These are phyloP conservation scores for Heritiera littoralis DNA, from an alignment of 345 rosid species.

Conservation along the genomic window DNA sequence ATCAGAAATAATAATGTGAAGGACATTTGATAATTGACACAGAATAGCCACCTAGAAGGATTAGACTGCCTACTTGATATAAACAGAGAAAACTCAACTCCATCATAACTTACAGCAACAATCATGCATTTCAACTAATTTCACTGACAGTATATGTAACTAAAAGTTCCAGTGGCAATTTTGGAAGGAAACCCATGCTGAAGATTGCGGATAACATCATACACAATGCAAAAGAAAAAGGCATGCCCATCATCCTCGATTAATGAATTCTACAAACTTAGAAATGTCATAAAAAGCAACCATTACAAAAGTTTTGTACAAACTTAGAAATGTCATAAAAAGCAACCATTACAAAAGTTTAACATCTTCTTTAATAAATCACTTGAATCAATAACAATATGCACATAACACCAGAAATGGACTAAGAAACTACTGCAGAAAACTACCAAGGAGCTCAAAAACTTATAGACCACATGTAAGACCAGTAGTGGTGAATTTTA, in stretches of 20 bases:
- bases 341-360: neutral
- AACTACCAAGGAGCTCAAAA: neutral
- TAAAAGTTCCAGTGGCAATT: neutral
- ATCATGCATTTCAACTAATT: neutral
- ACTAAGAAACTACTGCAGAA: neutral
- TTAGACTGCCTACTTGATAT: neutral
- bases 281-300: neutral
- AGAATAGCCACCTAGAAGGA: neutral
- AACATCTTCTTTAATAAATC: neutral
- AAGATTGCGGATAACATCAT: neutral
- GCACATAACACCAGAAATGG: neutral
- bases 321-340: neutral
- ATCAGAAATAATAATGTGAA: neutral
- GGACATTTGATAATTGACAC: neutral
- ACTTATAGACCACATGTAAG: neutral
- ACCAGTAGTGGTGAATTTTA: neutral
- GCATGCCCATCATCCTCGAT: neutral
- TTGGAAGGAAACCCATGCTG: neutral
- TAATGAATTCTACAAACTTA: neutral
- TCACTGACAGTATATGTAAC: neutral
- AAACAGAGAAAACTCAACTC: neutral
- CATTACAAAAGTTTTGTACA: neutral
- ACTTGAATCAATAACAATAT: neutral
- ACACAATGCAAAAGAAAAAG: neutral
- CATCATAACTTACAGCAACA: slow-evolving; percentile 8